Percentiles rank a stretch among this genome's conserved stretches.
Evolutionary conservation across 306 rosid species (phyloP).

Genomic region (Quercus suber): DNA sequence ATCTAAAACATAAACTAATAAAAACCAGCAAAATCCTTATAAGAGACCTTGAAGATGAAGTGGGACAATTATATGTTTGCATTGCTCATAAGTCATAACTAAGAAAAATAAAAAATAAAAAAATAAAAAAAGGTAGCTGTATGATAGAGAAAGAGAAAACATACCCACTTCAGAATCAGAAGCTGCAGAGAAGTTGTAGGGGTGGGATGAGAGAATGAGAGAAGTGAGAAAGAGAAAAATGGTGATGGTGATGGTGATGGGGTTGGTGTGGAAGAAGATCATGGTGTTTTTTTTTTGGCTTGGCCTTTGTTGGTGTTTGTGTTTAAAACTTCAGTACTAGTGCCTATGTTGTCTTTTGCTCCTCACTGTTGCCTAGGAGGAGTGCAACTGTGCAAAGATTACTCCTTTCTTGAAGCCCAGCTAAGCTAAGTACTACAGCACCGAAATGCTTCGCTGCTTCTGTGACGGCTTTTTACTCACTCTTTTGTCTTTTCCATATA

Average conservation of each 20-base stretch:
- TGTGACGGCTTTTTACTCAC: too few species aligned
- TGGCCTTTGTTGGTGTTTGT: background rate
- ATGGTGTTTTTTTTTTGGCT: background rate
- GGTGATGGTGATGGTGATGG: conserved; percentile 11
- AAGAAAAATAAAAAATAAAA: background rate
- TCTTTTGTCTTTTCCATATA: too few species aligned
- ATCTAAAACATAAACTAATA: background rate
- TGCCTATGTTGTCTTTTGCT: background rate
- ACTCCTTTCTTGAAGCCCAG: too few species aligned
- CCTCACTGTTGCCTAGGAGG: too few species aligned
- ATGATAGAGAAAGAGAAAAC: background rate
- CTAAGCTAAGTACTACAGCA: too few species aligned
- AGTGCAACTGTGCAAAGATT: too few species aligned
- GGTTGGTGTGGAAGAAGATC: conserved; percentile 6
- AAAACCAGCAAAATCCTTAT: background rate
- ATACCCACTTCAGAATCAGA: conserved; percentile 48
- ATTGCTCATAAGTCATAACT: background rate
- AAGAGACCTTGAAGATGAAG: background rate
- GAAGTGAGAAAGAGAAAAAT: conserved; percentile 19
- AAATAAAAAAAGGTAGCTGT: background rate
- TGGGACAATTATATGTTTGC: too few species aligned
- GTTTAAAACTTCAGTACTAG: background rate
- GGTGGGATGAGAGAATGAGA: conserved; percentile 25
- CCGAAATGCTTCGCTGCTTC: too few species aligned
- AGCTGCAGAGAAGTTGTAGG: conserved; percentile 28